A percentile compares a stretch with the other conserved stretches of the same genome.
phyloP scores from a whole-genome alignment of 202 grass and related monocot genomes.

The Saccharum hybrid region DNA sequence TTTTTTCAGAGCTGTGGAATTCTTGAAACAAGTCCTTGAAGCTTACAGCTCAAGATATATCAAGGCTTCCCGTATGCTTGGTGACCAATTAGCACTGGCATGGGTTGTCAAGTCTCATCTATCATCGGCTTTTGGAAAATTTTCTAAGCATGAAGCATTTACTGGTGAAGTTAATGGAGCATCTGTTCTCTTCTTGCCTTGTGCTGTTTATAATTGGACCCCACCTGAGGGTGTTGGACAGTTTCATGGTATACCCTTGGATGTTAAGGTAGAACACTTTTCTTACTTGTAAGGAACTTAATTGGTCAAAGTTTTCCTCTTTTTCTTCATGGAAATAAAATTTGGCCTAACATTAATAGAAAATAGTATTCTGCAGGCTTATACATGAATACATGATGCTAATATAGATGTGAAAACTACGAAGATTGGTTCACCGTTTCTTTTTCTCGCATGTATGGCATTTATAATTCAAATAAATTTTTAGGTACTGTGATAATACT shows the following conservation, averaged over 20 bases:
- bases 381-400: background rate
- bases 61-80: constrained; percentile 77
- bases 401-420: background rate
- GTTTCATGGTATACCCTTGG: constrained; percentile 97
- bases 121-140: constrained; percentile 57
- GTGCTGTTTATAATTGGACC: constrained; percentile 91
- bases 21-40: constrained; percentile 81
- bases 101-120: constrained; percentile 86
- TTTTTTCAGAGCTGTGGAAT: constrained; percentile 59
- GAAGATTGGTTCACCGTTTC: background rate
- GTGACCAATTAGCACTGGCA: constrained; percentile 81
- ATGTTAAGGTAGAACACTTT: constrained; percentile 75
- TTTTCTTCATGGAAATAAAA: constrained; percentile 13
- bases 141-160: constrained; percentile 77
- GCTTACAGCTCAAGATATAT: constrained; percentile 70
- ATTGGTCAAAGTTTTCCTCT: background rate
- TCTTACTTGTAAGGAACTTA: constrained; percentile 18
- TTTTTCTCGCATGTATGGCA: background rate
- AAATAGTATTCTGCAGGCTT: constrained; percentile 1
- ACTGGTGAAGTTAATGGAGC: constrained; percentile 71
- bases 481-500: background rate
- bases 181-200: constrained; percentile 85
- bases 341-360: constrained; percentile 1
- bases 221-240: constrained; percentile 92
- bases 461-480: background rate